These are phyloP conservation scores for Sclerotinia minor DNA, from an alignment of 2,329 filamentous ascomycete genomes.

Conservation along the genomic window DNA sequence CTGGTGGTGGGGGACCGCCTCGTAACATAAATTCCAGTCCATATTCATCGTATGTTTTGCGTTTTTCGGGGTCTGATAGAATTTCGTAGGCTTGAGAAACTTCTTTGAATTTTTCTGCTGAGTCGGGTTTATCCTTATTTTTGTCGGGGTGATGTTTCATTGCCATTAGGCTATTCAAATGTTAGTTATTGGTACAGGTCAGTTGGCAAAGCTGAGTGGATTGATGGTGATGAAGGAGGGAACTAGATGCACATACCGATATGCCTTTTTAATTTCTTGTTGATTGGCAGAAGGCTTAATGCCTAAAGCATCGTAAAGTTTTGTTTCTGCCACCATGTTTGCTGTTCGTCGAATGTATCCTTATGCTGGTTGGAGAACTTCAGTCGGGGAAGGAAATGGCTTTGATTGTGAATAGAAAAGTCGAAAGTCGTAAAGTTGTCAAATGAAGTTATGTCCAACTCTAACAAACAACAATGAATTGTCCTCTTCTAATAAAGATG, in stretches of 20 bases:
- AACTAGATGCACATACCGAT: constrained; percentile 60
- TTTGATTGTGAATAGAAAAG: neutral
- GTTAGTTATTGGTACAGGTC: constrained; percentile 27
- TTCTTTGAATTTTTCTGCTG: constrained; percentile 96
- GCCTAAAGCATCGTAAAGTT: constrained; percentile 85
- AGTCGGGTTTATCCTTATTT: constrained; percentile 86
- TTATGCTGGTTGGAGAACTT: neutral
- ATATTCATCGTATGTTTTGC: constrained; percentile 91
- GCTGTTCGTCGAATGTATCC: constrained; percentile 15
- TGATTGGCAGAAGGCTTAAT: constrained; percentile 78
- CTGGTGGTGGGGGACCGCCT: constrained; percentile 70
- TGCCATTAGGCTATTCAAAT: constrained; percentile 68
- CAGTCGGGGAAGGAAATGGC: neutral
- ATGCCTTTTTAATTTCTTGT: constrained; percentile 97
- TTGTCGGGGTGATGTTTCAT: constrained; percentile 96
- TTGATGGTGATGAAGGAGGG: neutral
- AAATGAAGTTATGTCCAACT: neutral
- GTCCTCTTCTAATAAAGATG: neutral
- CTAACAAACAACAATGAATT: neutral
- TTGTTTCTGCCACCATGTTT: constrained; percentile 90
- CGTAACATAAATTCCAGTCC: constrained; percentile 90
- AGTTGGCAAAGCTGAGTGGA: constrained; percentile 10
- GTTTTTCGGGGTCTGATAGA: constrained; percentile 93
- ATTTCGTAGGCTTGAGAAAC: constrained; percentile 98
- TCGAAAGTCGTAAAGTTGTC: neutral